Conservation (phyloP, 2,329 filamentous ascomycete genomes). For the Arthrobotrys pseudoclavata region DNA sequence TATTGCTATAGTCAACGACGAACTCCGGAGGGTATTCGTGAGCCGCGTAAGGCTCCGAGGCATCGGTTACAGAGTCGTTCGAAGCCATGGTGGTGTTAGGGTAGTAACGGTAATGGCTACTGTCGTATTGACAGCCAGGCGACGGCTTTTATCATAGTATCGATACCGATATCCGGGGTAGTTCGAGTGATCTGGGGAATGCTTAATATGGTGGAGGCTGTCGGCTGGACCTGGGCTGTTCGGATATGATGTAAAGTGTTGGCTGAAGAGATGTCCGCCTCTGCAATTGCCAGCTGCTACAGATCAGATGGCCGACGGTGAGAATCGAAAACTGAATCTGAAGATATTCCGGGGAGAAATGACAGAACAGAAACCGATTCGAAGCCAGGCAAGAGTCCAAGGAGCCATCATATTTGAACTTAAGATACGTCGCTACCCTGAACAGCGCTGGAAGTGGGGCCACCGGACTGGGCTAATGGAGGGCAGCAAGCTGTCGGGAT, state of each 20-base stretch:
- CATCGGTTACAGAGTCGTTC: constrained; percentile 44
- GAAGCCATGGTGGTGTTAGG: constrained; percentile 27
- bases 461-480: not conserved
- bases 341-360: not conserved
- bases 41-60: constrained; percentile 56
- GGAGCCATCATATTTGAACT: no score
- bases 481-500: constrained; percentile 14
- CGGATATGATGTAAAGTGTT: constrained; percentile 29
- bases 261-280: not conserved
- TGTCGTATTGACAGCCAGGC: constrained; percentile 4
- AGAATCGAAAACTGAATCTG: no score
- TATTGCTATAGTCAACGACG: constrained; percentile 49
- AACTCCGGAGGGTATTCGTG: constrained; percentile 59
- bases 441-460: constrained; percentile 11
- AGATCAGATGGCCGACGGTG: no score
- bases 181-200: not conserved
- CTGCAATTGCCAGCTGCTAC: not conserved
- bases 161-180: constrained; percentile 14
- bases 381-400: no score
- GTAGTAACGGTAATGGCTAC: not conserved
- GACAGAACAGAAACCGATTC: not conserved
- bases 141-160: constrained; percentile 13
- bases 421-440: no score
- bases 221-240: constrained; percentile 22
- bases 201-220: not conserved